phyloP scores from a whole-genome alignment of 1,284 basidiomycete genomes.

The Apiotrichum akiyoshidainum region DNA sequence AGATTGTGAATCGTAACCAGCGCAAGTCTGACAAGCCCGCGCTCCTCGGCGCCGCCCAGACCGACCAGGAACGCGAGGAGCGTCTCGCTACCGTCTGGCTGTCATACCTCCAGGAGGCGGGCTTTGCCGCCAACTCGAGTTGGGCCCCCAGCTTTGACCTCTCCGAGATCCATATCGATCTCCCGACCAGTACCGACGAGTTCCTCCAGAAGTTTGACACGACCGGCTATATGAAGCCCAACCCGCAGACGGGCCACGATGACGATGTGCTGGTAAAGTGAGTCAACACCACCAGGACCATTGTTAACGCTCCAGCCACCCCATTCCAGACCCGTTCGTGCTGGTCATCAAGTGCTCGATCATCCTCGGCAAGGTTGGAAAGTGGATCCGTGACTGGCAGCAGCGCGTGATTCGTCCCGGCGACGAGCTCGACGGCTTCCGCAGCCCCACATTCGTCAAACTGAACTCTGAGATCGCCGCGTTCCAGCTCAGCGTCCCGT shows the following conservation, averaged over 20 bases:
- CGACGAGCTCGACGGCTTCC: slow-evolving; percentile 28
- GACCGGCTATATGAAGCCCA: slow-evolving; percentile 21
- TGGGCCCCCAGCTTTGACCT: slow-evolving; percentile 32
- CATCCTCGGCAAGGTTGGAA: slow-evolving; percentile 26
- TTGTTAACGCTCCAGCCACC: slow-evolving; percentile 28
- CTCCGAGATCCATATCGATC: slow-evolving; percentile 24
- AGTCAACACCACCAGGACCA: background rate
- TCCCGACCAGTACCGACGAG: slow-evolving; percentile 33
- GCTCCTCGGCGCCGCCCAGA: slow-evolving; percentile 23
- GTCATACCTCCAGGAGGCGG: slow-evolving; percentile 34
- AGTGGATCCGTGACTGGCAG: slow-evolving; percentile 37
- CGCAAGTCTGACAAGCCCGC: slow-evolving; percentile 31
- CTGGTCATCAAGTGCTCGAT: slow-evolving; percentile 32
- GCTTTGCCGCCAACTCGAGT: slow-evolving; percentile 31
- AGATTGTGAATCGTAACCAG: slow-evolving; percentile 32
- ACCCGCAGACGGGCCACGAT: slow-evolving; percentile 36
- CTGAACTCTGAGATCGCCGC: slow-evolving; percentile 32
- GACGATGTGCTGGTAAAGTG: slow-evolving; percentile 25
- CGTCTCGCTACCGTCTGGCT: slow-evolving; percentile 40
- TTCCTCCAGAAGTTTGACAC: slow-evolving; percentile 19
- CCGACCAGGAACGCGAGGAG: slow-evolving; percentile 35
- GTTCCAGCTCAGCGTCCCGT: slow-evolving; percentile 33
- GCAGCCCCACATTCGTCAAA: slow-evolving; percentile 20
- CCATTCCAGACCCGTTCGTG: slow-evolving; percentile 37
- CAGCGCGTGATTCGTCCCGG: slow-evolving; percentile 33